These are phyloP conservation scores for Geranium incanum DNA, from an alignment of 441 rosid species.

Conservation along the genomic window DNA sequence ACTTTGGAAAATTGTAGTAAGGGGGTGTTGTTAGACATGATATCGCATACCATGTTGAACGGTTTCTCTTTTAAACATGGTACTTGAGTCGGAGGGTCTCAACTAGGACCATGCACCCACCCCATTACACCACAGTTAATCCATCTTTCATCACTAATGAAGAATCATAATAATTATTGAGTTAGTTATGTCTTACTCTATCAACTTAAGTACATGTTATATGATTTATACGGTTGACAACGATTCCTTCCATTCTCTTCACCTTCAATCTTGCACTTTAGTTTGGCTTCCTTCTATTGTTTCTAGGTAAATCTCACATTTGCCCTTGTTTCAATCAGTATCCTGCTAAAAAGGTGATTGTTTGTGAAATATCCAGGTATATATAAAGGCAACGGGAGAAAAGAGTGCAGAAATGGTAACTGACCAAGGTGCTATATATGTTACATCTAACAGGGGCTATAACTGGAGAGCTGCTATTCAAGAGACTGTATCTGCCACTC, in stretches of 20 bases:
- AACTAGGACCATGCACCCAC: background rate
- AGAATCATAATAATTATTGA: no score
- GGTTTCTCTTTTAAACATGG: background rate
- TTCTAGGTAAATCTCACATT: background rate
- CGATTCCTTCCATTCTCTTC: background rate
- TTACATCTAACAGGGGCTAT: constrained; percentile 79
- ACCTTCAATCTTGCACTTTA: background rate
- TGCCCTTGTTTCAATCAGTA: background rate
- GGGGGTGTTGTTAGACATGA: background rate
- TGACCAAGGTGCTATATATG: constrained; percentile 86
- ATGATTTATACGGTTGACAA: background rate
- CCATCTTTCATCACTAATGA: background rate
- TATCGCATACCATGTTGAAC: background rate
- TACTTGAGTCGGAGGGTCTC: background rate
- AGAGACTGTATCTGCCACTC: constrained; percentile 93
- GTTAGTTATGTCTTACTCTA: constrained; percentile 2
- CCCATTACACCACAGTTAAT: background rate
- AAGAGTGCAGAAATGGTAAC: constrained; percentile 97
- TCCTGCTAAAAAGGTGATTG: background rate
- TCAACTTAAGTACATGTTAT: background rate
- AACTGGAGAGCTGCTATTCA: constrained; percentile 95
- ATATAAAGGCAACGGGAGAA: constrained; percentile 80
- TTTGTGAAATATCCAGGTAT: constrained; percentile 44
- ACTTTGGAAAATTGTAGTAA: no score
- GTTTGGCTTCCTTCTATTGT: background rate